Evolutionary conservation across 108 stramenopile species (phyloP), one percentile per base, ranked within the genome.

Genomic region (Skeletonema tropicum): DNA sequence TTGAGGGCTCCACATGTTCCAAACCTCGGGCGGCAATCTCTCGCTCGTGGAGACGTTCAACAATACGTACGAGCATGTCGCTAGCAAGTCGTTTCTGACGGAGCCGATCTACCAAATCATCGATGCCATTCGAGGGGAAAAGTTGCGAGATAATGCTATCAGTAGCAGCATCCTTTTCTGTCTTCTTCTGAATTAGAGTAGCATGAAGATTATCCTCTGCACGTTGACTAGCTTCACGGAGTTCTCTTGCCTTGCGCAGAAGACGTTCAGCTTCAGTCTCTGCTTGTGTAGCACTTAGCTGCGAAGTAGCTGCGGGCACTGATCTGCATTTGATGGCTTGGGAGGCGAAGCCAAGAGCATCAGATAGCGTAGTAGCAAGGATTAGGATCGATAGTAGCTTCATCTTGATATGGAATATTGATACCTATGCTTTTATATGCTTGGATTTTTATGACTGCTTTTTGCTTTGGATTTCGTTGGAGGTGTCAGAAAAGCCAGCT

Each of bases 181-280:
- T 66, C 49, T 82, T 82, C 68, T 82, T 85, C 30, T 63, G 23
- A 25, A 85, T 52, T 6, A 85, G 72, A 19, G 30, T 82, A 9
- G 76, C 30, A 75, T 85, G 84, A 29, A 85, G 68, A 19, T 48
- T 60, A 38, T 78, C 71, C 60, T 85, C 81, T 15, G 31, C 76
- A 52, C 76, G 6, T 70, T 72, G 45, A 66, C 84, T 64, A 0
- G 57, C 66, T 19, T 71, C 72, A 17, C 64, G 57, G 52, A 85
- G 80, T 33, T 82, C 80, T 9, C 77, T 68, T n/a, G 75, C 84
- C 31, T 60, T 75, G 26, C 72, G 80, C 4, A 77, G 67, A 2
- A 85, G 72, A 39, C 72, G 41, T 38, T 82, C 80, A 66, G 81
- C 84, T 29, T 85, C 84, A 5, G 80, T 75, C 57, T 81, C 74